Evolutionary conservation across 208 protist genomes (phyloP), one percentile per base, ranked within the genome.

Genomic region (Wallacemonas sp.): DNA sequence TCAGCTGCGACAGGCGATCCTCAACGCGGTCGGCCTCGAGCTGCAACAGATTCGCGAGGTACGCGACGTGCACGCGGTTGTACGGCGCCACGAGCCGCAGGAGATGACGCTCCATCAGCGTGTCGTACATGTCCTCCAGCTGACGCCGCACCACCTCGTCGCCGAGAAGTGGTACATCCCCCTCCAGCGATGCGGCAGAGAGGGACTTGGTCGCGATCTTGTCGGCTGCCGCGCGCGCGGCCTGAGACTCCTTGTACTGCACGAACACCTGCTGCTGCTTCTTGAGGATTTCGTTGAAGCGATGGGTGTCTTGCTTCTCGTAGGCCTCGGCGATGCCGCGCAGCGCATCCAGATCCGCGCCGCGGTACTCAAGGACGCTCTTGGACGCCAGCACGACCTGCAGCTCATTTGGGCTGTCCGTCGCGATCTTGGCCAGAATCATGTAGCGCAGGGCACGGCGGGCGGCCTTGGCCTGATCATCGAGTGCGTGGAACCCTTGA

Each of bases 1-100:
- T 99, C 75, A 99, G 99, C 72, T 99, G 95, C 24, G 97, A 99
- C 0, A 99, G 79, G 39, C 82, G 88, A 34, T 75, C 76, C 83
- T 96, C 90, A 34, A 97, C 80, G 11, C 76, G 60, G 36, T 74
- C 80, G 23, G 61, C 80, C 29, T 94, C 87, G 12, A 99, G 79
- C 49, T 89, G 66, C 64, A 99, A 87, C 1, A 99, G 68, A 17
- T 69, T 21, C 8, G 97, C 96, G 43, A 99, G 69, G 79, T 99
- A 97, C 14, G 80, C 62, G 33, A 99, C 98, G 76, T 98, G 85
- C 39, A 99, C 98, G 16, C 93, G 84, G 41, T 97, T 97, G 78
- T 98, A 99, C 2, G 98, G 98, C 77, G 97, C 95, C 48, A 99
- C 93, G 36, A 99, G 78, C 72, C 96, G 90, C 58, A 94, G 77